Base-by-base conservation (phyloP, 306 rosid species). In the Citrullus colocynthis region DNA sequence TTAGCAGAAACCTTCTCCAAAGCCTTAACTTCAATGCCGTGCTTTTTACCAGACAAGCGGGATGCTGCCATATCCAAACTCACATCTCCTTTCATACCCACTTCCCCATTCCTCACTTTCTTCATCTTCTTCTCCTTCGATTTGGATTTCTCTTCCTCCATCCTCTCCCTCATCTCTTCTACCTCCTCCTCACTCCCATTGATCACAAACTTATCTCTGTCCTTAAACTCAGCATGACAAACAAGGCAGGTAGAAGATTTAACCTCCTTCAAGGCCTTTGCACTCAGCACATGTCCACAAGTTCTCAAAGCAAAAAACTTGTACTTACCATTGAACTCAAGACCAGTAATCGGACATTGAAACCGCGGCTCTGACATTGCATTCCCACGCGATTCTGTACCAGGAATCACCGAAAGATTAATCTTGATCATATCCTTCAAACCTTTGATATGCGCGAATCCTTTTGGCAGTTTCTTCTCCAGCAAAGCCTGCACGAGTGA, bases 131-230 rank as follows among this genome's bases (percentile, higher is more conserved):
- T 95, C 86, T 87, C 92, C 66, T 79, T 95, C 44, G 16, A 12
- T 45, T 86, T 95, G 0, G 65, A 83, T 80, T 82, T 95, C 87
- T 91, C 98, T 15, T 88, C 92, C 80, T 85, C 92, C 98, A 92
- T 92, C 74, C 83, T 91, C 86, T 85, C 97, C 82, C 96, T 89
- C 90, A 95, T 73, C 45, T 30, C 82, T 24, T 41, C 82, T 4
- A 95, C 97, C 85, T 92, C 99, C 76, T 92, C 97, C n/a, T 89
- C 99, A 10, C 56, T 91, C 78, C 97, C 97, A 80, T 95, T 95
- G 48, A 95, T 87, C 79, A 86, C 88, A 36, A 95, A 75, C 93
- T 88, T 92, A 75, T 92, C 97, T 9, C 16, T 79, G 76, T 86
- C 91, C 14, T 37, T 65, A 80, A 82, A 95, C 48, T 84, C 96